Conservation (phyloP, 129 eudicot genomes). For the Flaveria bidentis region DNA sequence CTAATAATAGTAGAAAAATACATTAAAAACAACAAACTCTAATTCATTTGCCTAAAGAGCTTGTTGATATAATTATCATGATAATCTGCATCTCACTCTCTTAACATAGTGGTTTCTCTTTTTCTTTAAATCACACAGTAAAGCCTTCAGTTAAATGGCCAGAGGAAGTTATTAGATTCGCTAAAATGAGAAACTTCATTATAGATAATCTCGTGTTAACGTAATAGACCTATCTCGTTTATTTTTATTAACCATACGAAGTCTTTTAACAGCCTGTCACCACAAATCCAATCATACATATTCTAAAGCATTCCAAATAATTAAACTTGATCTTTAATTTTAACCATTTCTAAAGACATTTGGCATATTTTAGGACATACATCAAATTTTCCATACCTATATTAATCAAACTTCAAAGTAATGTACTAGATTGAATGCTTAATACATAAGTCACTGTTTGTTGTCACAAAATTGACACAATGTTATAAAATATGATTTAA, state of each 20-base stretch:
- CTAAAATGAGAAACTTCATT: constrained; percentile 78
- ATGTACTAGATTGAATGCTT: constrained; percentile 2
- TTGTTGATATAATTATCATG: constrained; percentile 73
- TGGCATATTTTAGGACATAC: constrained; percentile 21
- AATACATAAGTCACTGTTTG: neutral
- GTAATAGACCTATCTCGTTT: too few species aligned
- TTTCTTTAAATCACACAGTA: constrained; percentile 70
- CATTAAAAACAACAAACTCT: constrained; percentile 12
- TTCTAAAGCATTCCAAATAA: constrained; percentile 24
- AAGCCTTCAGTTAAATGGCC: constrained; percentile 84
- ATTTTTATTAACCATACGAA: neutral
- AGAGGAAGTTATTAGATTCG: constrained; percentile 79
- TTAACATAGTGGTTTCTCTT: constrained; percentile 86
- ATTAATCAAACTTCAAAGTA: constrained; percentile 15
- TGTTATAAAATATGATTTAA: neutral
- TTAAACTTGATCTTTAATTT: constrained; percentile 28
- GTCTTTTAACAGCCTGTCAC: constrained; percentile 24
- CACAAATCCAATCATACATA: constrained; percentile 22
- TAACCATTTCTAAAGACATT: constrained; percentile 26
- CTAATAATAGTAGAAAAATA: constrained; percentile 17
- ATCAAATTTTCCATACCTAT: constrained; percentile 22
- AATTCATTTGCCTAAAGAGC: constrained; percentile 84
- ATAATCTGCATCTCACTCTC: constrained; percentile 86
- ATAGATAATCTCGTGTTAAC: constrained; percentile 60
- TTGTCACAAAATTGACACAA: neutral